Conservation (phyloP, 2,329 filamentous ascomycete species). For the Domatiomyces globalis region DNA sequence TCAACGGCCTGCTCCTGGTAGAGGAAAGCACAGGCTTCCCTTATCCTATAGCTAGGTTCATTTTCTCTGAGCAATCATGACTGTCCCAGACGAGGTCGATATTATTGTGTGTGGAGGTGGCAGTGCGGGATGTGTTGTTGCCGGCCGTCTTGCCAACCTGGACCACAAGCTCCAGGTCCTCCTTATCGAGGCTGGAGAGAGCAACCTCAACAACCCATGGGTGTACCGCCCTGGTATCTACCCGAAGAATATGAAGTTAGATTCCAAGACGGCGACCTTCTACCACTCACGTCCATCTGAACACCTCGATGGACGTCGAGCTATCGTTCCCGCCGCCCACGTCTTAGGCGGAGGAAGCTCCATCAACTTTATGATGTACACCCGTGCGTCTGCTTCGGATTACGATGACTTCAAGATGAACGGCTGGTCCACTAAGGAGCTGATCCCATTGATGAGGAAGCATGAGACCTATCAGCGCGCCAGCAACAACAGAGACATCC, state of each 20-base stretch:
- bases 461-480: constrained; percentile 63
- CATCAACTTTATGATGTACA: constrained; percentile 58
- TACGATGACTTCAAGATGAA: constrained; percentile 69
- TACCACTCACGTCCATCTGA: constrained; percentile 64
- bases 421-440: constrained; percentile 64
- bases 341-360: constrained; percentile 58
- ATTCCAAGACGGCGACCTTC: constrained; percentile 69
- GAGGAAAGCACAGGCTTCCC: constrained; percentile 9
- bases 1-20: constrained; percentile 17
- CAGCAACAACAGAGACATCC: constrained; percentile 47
- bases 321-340: constrained; percentile 61
- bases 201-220: constrained; percentile 63
- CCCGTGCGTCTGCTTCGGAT: constrained; percentile 7
- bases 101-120: constrained; percentile 68
- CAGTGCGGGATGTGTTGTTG: constrained; percentile 36
- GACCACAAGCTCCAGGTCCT: constrained; percentile 60
- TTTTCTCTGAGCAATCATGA: constrained; percentile 29
- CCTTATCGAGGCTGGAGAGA: constrained; percentile 57
- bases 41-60: neutral
- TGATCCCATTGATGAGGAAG: constrained; percentile 65
- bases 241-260: constrained; percentile 60
- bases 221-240: constrained; percentile 64
- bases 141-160: constrained; percentile 50
- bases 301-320: constrained; percentile 55
- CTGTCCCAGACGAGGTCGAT: constrained; percentile 62